Percentiles rank a stretch among this genome's conserved stretches.
Evolutionary conservation across 176 grass and related monocot species (phyloP).

Genomic region (Avena sativa): DNA sequence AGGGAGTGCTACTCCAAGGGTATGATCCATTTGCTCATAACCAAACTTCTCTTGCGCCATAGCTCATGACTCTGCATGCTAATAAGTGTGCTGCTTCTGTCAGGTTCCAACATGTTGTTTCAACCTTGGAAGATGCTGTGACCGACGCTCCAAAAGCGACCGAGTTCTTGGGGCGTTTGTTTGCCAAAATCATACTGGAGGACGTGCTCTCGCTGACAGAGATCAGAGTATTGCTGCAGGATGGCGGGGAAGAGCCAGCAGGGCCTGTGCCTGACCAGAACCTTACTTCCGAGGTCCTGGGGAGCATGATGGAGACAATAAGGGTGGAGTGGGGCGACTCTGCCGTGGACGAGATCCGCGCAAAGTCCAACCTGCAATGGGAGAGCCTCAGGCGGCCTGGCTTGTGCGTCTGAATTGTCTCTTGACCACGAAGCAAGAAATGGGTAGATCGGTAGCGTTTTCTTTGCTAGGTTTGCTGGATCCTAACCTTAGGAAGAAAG

Average conservation of each 20-base stretch:
- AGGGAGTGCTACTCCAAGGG: constrained; percentile 71
- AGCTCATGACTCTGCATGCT: background rate
- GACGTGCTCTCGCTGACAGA: constrained; percentile 57
- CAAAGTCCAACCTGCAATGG: constrained; percentile 48
- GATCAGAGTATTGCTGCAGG: constrained; percentile 57
- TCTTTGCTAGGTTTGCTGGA: constrained; percentile 20
- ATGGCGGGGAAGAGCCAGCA: constrained; percentile 42
- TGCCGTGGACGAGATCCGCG: constrained; percentile 55
- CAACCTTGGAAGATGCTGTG: constrained; percentile 74
- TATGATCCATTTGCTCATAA: constrained; percentile 41
- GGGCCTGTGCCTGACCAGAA: constrained; percentile 43
- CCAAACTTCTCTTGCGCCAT: background rate
- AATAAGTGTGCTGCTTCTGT: constrained; percentile 30
- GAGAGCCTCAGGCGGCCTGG: constrained; percentile 43
- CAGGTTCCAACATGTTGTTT: constrained; percentile 70
- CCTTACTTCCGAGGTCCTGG: constrained; percentile 63
- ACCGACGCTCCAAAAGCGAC: constrained; percentile 76
- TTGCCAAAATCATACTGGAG: constrained; percentile 69
- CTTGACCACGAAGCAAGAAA: background rate
- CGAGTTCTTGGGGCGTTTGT: constrained; percentile 67
- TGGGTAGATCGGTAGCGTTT: background rate
- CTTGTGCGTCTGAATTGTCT: constrained; percentile 27
- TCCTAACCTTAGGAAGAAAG: constrained; percentile 32
- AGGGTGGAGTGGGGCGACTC: constrained; percentile 60
- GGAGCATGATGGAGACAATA: constrained; percentile 64